A percentile compares a stretch with the other conserved stretches of the same genome.
Evolutionary conservation across 805 yeast species (phyloP).

Genomic region (Saccharomycopsis babjevae): DNA sequence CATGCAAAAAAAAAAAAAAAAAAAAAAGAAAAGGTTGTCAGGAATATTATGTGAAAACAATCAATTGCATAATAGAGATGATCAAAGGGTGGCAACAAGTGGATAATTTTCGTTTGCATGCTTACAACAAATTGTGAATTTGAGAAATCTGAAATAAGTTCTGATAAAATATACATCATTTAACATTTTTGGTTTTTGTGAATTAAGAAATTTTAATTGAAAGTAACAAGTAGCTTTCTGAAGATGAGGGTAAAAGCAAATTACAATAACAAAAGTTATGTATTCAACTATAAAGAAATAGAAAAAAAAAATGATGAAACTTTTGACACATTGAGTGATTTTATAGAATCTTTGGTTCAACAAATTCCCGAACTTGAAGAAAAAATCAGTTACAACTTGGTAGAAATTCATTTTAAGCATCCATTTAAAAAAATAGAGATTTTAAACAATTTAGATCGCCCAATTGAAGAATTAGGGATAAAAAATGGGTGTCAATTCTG

Average conservation of each 20-base stretch:
- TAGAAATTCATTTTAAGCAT: background rate
- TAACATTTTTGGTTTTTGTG: background rate
- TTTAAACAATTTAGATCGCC: background rate
- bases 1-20: background rate
- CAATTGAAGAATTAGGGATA: slow-evolving; percentile 4
- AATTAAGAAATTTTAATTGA: too few species aligned
- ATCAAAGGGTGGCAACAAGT: background rate
- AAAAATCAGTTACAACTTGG: background rate
- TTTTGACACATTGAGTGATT: background rate
- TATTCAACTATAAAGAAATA: background rate
- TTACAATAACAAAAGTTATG: background rate
- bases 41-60: background rate
- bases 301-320: background rate
- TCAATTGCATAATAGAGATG: background rate
- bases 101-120: background rate
- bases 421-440: slow-evolving; percentile 6
- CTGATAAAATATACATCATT: background rate
- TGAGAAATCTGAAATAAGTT: too few species aligned
- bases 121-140: too few species aligned
- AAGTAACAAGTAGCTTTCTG: background rate
- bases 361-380: background rate
- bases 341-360: background rate
- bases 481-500: slow-evolving; percentile 8
- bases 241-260: background rate
- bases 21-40: background rate